Evolutionary conservation across 305 asterid genomes (phyloP).

Genomic region (Fraxinus platypoda): DNA sequence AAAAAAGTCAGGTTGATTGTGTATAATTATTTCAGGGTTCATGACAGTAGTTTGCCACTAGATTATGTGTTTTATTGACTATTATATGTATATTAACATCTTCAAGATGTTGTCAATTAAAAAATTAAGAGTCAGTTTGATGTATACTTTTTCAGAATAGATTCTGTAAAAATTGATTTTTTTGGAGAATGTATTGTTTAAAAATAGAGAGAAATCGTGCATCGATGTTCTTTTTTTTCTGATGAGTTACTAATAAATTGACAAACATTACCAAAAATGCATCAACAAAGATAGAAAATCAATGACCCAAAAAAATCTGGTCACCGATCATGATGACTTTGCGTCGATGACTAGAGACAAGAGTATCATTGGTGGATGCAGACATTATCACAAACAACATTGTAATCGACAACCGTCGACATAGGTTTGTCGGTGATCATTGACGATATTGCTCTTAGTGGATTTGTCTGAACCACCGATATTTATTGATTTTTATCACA

Average conservation of each 20-base stretch:
- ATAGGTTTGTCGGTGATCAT: too few relatives aligned
- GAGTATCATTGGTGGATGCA: background rate
- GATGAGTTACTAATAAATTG: background rate
- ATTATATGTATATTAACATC: background rate
- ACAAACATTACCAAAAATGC: background rate
- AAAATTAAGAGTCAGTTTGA: background rate
- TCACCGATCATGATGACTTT: background rate
- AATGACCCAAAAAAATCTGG: too few relatives aligned
- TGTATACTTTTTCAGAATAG: background rate
- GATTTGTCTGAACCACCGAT: too few relatives aligned
- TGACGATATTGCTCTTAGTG: too few relatives aligned
- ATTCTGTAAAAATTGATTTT: background rate
- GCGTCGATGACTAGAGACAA: background rate
- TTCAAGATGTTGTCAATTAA: background rate
- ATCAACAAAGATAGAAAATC: too few relatives aligned
- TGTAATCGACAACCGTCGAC: too few relatives aligned
- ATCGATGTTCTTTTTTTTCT: background rate
- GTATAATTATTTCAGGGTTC: background rate
- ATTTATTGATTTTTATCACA: too few relatives aligned
- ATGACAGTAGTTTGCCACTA: background rate
- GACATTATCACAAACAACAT: too few relatives aligned
- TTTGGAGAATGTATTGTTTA: background rate
- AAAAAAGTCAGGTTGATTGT: background rate
- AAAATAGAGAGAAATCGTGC: background rate
- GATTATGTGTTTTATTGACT: background rate